Evolutionary conservation across 2,329 filamentous ascomycete species (phyloP).

Genomic region (Nannizzia gypsea): DNA sequence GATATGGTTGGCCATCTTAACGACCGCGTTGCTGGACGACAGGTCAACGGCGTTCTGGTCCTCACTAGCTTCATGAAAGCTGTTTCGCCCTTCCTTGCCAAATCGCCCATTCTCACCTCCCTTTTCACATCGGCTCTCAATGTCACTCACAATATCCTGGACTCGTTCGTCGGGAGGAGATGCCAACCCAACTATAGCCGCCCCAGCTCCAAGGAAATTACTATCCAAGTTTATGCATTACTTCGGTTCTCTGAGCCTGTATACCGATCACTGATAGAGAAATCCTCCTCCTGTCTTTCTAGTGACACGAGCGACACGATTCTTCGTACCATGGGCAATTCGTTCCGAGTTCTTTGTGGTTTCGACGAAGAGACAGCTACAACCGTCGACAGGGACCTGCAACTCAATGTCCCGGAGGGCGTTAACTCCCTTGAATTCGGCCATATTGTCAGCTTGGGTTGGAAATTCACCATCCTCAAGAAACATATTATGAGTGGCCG

Average conservation of each 20-base stretch:
- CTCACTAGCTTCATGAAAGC: conserved; percentile 23
- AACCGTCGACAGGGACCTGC: conserved; percentile 27
- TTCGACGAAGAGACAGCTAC: conserved; percentile 23
- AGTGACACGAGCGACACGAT: conserved; percentile 31
- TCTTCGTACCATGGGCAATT: conserved; percentile 23
- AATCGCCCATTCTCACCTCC: conserved; percentile 20
- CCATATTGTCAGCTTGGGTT: conserved; percentile 39
- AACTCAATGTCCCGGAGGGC: conserved; percentile 24
- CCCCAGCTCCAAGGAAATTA: neutral
- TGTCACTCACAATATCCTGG: conserved; percentile 21
- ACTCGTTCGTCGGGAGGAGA: conserved; percentile 22
- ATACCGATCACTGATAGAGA: conserved; percentile 30
- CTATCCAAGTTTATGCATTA: conserved; percentile 21
- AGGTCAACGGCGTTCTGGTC: conserved; percentile 19
- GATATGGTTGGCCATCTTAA: conserved; percentile 23
- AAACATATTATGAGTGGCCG: conserved; percentile 70
- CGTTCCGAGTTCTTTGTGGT: conserved; percentile 23
- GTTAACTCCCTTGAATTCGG: conserved; percentile 20
- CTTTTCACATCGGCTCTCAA: conserved; percentile 18
- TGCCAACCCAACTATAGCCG: conserved; percentile 15
- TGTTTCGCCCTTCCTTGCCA: conserved; percentile 22
- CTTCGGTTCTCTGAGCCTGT: conserved; percentile 24
- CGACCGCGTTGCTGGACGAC: conserved; percentile 19
- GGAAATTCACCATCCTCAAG: conserved; percentile 57
- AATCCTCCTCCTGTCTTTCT: conserved; percentile 33